phyloP scores from a whole-genome alignment of 306 rosid species.

The Malus sieversii region DNA sequence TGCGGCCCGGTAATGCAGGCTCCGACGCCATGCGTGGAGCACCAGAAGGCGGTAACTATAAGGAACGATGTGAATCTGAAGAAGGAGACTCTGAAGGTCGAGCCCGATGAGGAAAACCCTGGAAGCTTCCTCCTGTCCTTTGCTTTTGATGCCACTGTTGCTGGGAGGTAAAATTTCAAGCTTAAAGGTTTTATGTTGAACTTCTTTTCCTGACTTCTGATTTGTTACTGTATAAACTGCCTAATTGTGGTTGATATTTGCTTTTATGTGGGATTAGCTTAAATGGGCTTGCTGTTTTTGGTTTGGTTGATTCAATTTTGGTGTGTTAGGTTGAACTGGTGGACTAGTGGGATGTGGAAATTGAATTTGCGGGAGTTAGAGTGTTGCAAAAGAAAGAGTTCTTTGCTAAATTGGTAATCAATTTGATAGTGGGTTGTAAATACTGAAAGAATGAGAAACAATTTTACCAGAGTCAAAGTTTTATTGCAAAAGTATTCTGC shows the following conservation, averaged over 20 bases:
- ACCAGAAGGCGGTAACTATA: constrained; percentile 88
- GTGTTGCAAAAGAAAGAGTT: neutral
- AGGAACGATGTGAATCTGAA: constrained; percentile 81
- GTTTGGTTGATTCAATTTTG: neutral
- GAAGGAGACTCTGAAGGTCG: constrained; percentile 80
- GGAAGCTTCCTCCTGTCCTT: constrained; percentile 65
- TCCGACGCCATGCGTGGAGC: constrained; percentile 66
- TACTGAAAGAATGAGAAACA: neutral
- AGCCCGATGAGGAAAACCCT: constrained; percentile 60
- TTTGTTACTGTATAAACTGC: neutral
- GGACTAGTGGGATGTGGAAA: neutral
- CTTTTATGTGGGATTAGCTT: neutral
- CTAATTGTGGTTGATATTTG: neutral
- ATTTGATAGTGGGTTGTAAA: neutral
- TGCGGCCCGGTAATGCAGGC: constrained; percentile 40
- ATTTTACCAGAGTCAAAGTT: neutral
- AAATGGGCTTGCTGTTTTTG: neutral
- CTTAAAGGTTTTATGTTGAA: neutral
- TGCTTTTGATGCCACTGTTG: constrained; percentile 77
- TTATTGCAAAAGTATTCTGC: neutral
- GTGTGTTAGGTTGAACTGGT: neutral
- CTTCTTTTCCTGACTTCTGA: neutral
- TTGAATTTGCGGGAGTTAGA: neutral
- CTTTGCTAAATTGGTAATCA: neutral
- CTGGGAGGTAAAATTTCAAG: constrained; percentile 54